phyloP scores from a whole-genome alignment of 768 basidiomycete species.

The Lentinula boryana region DNA sequence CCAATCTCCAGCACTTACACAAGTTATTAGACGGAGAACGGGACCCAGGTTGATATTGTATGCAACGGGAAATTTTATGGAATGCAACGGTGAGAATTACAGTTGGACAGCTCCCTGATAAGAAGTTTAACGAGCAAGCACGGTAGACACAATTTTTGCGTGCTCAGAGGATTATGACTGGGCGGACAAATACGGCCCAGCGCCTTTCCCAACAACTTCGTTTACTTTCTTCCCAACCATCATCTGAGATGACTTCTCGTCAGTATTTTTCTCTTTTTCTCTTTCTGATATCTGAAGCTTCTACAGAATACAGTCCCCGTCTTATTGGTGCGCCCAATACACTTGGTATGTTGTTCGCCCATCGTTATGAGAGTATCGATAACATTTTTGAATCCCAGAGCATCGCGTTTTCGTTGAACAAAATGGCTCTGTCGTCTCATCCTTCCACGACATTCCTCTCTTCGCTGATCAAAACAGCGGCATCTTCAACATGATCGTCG shows the following conservation, averaged over 20 bases:
- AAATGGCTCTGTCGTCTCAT: constrained; percentile 74
- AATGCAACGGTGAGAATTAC: constrained; percentile 4
- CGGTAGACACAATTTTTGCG: not conserved
- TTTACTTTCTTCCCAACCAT: constrained; percentile 40
- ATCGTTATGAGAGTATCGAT: constrained; percentile 12
- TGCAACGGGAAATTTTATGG: not conserved
- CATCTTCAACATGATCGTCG: constrained; percentile 98
- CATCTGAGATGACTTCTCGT: constrained; percentile 49
- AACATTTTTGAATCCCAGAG: constrained; percentile 41
- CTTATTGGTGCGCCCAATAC: constrained; percentile 89
- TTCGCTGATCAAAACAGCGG: constrained; percentile 94
- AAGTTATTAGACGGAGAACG: not conserved
- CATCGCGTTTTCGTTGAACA: constrained; percentile 95
- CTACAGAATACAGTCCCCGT: constrained; percentile 64
- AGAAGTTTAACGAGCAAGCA: not conserved
- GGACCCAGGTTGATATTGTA: constrained; percentile 2
- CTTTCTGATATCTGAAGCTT: constrained; percentile 11
- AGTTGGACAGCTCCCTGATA: not conserved
- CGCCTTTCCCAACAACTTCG: constrained; percentile 63
- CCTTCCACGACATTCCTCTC: constrained; percentile 96
- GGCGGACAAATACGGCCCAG: constrained; percentile 32
- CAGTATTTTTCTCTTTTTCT: constrained; percentile 20
- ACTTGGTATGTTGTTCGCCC: constrained; percentile 54
- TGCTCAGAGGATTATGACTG: constrained; percentile 1
- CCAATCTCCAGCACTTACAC: not conserved